Conservation (phyloP, 352 stramenopile species). For the Phytophthora foliorum region DNA sequence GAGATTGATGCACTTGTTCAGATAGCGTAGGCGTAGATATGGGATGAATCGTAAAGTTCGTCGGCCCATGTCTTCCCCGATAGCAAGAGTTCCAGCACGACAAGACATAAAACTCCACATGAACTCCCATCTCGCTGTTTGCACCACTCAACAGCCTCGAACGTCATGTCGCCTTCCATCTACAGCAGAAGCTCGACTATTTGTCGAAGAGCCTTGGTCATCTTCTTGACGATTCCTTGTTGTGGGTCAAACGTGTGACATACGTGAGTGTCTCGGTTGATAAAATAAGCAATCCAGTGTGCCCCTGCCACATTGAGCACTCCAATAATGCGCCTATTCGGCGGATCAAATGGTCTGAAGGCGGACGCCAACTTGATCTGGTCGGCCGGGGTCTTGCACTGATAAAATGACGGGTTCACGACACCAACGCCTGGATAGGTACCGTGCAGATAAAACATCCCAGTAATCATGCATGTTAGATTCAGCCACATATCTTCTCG, state of each 20-base stretch:
- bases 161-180: not conserved
- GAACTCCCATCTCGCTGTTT: constrained; percentile 1
- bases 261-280: not conserved
- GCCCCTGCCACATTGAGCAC: not conserved
- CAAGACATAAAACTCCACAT: constrained; percentile 3
- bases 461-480: not conserved
- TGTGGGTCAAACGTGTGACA: not conserved
- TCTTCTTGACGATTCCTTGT: not conserved
- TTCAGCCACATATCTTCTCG: constrained; percentile 7
- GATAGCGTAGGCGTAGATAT: no score
- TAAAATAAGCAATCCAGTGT: not conserved
- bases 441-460: not conserved
- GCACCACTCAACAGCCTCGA: not conserved
- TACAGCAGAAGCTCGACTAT: not conserved
- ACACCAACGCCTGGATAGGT: not conserved
- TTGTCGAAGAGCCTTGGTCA: not conserved
- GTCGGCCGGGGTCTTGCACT: not conserved
- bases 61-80: no score
- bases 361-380: not conserved
- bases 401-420: constrained; percentile 9
- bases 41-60: no score
- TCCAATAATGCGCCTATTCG: not conserved
- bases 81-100: constrained; percentile 9
- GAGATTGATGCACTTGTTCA: no score
- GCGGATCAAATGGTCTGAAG: not conserved